These are phyloP conservation scores for Stachybotrys echinatus DNA, from an alignment of 2,329 filamentous ascomycete species.

Conservation along the genomic window DNA sequence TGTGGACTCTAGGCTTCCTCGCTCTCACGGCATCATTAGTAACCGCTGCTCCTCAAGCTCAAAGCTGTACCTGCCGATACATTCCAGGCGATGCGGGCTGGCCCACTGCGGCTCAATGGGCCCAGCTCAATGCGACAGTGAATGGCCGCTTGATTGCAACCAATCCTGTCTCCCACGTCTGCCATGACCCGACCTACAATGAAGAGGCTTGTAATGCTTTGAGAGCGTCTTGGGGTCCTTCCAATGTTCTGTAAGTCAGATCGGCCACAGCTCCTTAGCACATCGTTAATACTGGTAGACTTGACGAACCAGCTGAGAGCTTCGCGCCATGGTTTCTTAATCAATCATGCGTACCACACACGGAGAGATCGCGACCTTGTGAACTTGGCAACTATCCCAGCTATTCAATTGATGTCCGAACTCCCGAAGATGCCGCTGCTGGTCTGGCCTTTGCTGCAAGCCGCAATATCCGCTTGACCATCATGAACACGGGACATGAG, in stretches of 20 bases:
- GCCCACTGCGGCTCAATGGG: neutral
- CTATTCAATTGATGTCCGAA: neutral
- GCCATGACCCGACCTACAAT: neutral
- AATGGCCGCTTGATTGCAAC: neutral
- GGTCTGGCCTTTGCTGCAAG: conserved; percentile 28
- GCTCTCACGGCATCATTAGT: neutral
- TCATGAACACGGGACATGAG: conserved; percentile 45
- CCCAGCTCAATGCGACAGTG: neutral
- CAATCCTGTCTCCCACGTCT: neutral
- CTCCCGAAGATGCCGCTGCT: conserved; percentile 3
- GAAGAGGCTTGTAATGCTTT: neutral
- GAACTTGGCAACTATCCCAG: neutral
- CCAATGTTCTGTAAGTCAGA: neutral
- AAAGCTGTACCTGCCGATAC: neutral
- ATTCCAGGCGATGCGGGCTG: neutral
- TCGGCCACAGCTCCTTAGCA: neutral
- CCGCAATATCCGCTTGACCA: conserved; percentile 37
- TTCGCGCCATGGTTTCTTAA: neutral
- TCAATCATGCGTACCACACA: neutral
- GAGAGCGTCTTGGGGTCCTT: neutral
- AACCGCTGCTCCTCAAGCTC: neutral
- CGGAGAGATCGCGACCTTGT: neutral
- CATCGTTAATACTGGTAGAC: neutral
- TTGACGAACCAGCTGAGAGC: neutral
- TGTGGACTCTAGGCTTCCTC: neutral